phyloP scores from a whole-genome alignment of 805 yeast genomes.

The Candida maesae region DNA sequence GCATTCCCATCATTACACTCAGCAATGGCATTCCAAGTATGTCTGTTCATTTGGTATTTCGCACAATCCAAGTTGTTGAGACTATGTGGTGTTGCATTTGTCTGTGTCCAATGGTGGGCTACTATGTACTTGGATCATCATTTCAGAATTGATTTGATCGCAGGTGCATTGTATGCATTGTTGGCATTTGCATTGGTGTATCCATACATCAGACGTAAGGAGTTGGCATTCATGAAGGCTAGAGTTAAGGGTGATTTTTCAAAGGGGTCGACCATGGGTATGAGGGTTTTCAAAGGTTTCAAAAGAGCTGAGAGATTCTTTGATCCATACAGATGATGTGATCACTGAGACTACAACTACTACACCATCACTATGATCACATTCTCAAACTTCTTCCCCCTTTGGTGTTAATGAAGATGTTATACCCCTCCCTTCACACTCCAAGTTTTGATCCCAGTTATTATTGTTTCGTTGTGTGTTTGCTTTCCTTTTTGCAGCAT shows the following conservation, averaged over 20 bases:
- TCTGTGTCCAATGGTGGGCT: constrained; percentile 68
- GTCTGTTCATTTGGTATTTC: constrained; percentile 39
- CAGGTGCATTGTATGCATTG: constrained; percentile 52
- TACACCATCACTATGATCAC: no score
- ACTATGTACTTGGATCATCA: constrained; percentile 72
- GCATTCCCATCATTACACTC: constrained; percentile 61
- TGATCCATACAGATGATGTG: constrained; percentile 40
- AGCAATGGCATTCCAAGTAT: constrained; percentile 55
- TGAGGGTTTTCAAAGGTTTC: constrained; percentile 52
- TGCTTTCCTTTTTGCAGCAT: no score
- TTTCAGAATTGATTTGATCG: constrained; percentile 58
- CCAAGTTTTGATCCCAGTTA: no score
- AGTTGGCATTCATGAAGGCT: constrained; percentile 26
- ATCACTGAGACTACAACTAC: no score
- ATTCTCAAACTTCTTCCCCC: no score
- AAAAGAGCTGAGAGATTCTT: constrained; percentile 46
- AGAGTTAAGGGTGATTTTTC: constrained; percentile 35
- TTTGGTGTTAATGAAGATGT: no score
- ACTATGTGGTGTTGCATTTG: constrained; percentile 39
- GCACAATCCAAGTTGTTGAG: constrained; percentile 29
- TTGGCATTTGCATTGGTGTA: constrained; percentile 39
- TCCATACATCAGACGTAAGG: constrained; percentile 34
- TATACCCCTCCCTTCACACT: no score
- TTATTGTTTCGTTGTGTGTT: no score
- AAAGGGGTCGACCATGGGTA: constrained; percentile 54